Percentiles rank a stretch among this genome's conserved stretches.
These are phyloP conservation scores for Filosporella fistucella DNA, from an alignment of 495 filamentous ascomycete genomes.

Conservation along the genomic window DNA sequence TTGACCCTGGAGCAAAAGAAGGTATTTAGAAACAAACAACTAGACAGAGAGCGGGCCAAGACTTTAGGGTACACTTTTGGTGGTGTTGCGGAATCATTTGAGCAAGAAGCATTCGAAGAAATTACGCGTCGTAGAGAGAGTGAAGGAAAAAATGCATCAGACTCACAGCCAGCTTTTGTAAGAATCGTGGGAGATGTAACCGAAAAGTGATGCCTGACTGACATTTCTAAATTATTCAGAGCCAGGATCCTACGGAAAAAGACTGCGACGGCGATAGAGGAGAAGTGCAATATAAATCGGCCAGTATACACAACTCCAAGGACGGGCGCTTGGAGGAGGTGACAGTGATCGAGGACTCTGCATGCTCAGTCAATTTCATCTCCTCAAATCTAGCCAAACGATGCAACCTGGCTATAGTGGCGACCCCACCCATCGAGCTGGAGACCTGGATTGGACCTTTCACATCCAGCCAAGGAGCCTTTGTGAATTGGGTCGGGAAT, in stretches of 20 bases:
- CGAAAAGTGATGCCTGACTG: no score
- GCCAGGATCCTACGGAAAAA: neutral
- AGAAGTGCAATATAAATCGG: constrained; percentile 1
- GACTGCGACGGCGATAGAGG: no score
- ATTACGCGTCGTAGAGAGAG: neutral
- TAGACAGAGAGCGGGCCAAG: neutral
- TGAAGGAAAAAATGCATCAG: neutral
- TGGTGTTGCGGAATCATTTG: neutral
- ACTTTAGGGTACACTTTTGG: neutral
- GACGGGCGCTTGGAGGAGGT: neutral
- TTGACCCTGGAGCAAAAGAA: no score
- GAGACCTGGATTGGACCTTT: neutral
- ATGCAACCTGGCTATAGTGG: neutral
- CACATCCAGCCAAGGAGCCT: neutral
- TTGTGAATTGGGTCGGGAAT: neutral
- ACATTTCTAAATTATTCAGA: neutral
- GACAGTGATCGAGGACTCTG: neutral
- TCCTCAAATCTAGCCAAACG: neutral
- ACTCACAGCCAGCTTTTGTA: neutral
- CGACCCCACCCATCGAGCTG: neutral
- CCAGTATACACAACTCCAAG: neutral
- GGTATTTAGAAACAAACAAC: neutral
- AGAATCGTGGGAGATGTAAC: neutral
- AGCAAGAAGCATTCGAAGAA: neutral
- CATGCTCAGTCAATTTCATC: neutral